These are phyloP conservation scores for Salix caprea DNA, from an alignment of 345 rosid species.

Conservation along the genomic window DNA sequence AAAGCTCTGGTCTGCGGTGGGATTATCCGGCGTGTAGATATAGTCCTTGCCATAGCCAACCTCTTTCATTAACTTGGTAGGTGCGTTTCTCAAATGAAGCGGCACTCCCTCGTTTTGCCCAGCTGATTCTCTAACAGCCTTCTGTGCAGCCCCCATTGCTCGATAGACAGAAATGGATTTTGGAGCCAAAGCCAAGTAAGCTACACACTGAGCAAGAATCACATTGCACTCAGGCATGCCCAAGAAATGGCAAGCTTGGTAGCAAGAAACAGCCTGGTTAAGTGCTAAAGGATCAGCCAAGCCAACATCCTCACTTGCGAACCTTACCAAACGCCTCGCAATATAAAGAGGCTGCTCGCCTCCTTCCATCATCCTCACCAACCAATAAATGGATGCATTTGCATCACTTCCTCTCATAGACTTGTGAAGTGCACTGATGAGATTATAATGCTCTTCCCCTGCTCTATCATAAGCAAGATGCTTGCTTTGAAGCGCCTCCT, in stretches of 20 bases:
- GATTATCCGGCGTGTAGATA: conserved; percentile 66
- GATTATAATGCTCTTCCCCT: conserved; percentile 80
- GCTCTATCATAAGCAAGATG: conserved; percentile 76
- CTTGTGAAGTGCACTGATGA: conserved; percentile 81
- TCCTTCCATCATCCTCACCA: conserved; percentile 78
- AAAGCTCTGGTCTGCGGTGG: conserved; percentile 50
- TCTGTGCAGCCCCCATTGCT: conserved; percentile 65
- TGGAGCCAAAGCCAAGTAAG: conserved; percentile 77
- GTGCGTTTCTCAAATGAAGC: conserved; percentile 76
- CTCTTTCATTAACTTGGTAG: conserved; percentile 77
- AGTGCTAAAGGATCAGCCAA: conserved; percentile 76
- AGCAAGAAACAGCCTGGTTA: conserved; percentile 76
- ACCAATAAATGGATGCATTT: conserved; percentile 77
- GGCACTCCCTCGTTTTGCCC: conserved; percentile 89
- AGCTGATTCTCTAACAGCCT: conserved; percentile 57
- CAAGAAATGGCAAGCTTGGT: conserved; percentile 84
- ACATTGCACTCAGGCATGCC: conserved; percentile 87
- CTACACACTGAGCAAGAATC: conserved; percentile 69
- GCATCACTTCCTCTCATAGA: conserved; percentile 81
- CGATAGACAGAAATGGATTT: conserved; percentile 66
- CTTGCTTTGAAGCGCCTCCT: conserved; percentile 78
- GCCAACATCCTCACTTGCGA: conserved; percentile 86
- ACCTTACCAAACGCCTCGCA: conserved; percentile 69
- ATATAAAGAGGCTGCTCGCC: conserved; percentile 88
- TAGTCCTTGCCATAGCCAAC: conserved; percentile 76